A percentile compares a stretch with the other conserved stretches of the same genome.
Conservation (phyloP, 2,329 filamentous ascomycete species). For the Amauroascus niger region DNA sequence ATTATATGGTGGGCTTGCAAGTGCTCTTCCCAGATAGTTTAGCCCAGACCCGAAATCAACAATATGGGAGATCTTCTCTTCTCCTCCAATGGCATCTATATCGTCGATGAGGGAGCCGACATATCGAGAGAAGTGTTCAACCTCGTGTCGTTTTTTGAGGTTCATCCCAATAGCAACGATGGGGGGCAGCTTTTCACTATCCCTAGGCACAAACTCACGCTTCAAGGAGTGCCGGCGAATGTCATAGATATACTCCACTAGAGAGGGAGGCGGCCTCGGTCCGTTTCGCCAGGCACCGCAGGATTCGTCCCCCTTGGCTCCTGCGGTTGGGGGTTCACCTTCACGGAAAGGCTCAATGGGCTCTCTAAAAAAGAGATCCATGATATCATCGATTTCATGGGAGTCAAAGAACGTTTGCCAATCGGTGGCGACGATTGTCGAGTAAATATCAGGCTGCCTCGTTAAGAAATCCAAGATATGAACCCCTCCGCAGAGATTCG, state of each 20-base stretch:
- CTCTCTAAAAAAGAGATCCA: slow-evolving; percentile 73
- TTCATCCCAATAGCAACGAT: slow-evolving; percentile 85
- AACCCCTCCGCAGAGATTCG: slow-evolving; percentile 88
- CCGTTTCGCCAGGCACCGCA: slow-evolving; percentile 36
- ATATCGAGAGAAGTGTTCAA: slow-evolving; percentile 79
- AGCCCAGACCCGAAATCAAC: slow-evolving; percentile 95
- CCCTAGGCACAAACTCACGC: slow-evolving; percentile 47
- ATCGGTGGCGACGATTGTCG: slow-evolving; percentile 61
- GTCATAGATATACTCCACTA: slow-evolving; percentile 62
- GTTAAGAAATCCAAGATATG: slow-evolving; percentile 97
- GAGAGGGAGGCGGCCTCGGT: slow-evolving; percentile 41
- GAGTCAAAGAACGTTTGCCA: slow-evolving; percentile 72
- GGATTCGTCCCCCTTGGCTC: slow-evolving; percentile 9
- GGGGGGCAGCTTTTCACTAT: slow-evolving; percentile 46
- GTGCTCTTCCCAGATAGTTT: slow-evolving; percentile 82
- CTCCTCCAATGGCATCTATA: slow-evolving; percentile 40
- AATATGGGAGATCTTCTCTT: slow-evolving; percentile 61
- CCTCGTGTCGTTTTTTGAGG: slow-evolving; percentile 90
- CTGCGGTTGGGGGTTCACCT: slow-evolving; percentile 14
- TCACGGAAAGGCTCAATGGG: slow-evolving; percentile 47
- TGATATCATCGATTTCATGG: slow-evolving; percentile 61
- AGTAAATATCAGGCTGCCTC: slow-evolving; percentile 70
- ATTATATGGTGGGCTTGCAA: slow-evolving; percentile 79
- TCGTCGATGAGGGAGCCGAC: slow-evolving; percentile 57
- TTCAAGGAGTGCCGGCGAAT: slow-evolving; percentile 60